Evolutionary conservation across 2,329 filamentous ascomycete species (phyloP), one percentile per base, ranked within the genome.

Genomic region (Colletotrichum cereale): DNA sequence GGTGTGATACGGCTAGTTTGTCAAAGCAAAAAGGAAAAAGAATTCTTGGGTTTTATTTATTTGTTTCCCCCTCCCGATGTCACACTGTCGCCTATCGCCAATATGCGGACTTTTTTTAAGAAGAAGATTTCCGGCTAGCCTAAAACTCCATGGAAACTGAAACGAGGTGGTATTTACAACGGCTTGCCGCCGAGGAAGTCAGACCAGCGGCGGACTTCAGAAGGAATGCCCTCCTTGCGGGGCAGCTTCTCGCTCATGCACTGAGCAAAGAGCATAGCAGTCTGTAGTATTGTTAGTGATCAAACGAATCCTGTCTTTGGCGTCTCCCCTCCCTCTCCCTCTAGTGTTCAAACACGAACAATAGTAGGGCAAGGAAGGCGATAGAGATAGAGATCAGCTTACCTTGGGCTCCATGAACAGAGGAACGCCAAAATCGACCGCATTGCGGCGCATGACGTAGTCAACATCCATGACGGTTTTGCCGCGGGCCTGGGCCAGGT

Each of bases 331-430:
- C 14, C 8, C 40, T 42, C 6, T 42, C 18, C 2, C 18, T 42
- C 40, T 12, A 21, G 21, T 44, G 11, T 3, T 10, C 42, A 44
- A 44, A 21, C 40, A 42, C 7, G 42, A 18, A 44, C 11, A n/a
- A 44, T n/a, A n/a, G 21, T 6, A 44, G 10, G 21, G 21, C 42
- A 44, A 8, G 4, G 31, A 34, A 44, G 18, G 11, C 42, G 18
- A n/a, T 14, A n/a, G 21, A 14, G 42, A 44, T 16, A 12, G 18
- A n/a, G 29, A 73, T 62, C 64, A 62, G 40, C 36, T 70, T 86
- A 97, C 95, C 92, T 96, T 96, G 66, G 95, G 94, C 86, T 98
- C 96, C 95, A 98, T 98, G 83, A 99, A 98, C 67, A 99, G 87
- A 60, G 96, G 96, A 40, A 98, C 95, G 77, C 96, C 96, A 82